Evolutionary conservation across 306 rosid species (phyloP).

Genomic region (Senna siamea): DNA sequence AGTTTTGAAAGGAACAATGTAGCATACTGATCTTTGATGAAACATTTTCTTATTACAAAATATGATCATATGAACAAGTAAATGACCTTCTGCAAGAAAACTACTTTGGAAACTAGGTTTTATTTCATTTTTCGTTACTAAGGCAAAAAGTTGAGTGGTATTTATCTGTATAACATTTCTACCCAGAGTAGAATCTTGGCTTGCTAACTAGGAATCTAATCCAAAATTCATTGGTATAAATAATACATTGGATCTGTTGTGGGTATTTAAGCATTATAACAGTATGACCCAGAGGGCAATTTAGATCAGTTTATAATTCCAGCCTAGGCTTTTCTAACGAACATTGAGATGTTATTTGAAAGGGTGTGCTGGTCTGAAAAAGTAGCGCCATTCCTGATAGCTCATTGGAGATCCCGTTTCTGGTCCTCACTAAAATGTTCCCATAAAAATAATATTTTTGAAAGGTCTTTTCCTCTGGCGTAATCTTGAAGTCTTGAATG

Average conservation of each 20-base stretch:
- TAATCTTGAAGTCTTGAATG: slow-evolving; percentile 13
- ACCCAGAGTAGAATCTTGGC: slow-evolving; percentile 2
- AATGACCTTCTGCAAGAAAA: slow-evolving; percentile 7
- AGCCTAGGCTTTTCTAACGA: neutral
- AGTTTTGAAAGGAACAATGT: neutral
- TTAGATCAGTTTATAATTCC: neutral
- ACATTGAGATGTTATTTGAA: neutral
- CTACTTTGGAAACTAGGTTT: slow-evolving; percentile 3
- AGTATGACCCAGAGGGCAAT: neutral
- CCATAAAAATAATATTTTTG: neutral
- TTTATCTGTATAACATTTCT: slow-evolving; percentile 8
- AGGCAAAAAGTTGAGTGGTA: neutral
- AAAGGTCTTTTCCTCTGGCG: neutral
- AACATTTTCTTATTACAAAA: neutral
- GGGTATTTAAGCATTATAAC: neutral
- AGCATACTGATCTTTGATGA: neutral
- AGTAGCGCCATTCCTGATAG: neutral
- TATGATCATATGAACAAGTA: neutral
- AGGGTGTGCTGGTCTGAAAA: neutral
- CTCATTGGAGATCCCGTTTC: neutral
- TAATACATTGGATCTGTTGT: neutral
- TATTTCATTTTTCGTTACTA: slow-evolving; percentile 22
- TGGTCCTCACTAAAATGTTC: slow-evolving; percentile 12
- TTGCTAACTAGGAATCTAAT: neutral
- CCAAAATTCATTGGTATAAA: neutral